Evolutionary conservation across 345 rosid species (phyloP).

Genomic region (Gossypium mustelinum): DNA sequence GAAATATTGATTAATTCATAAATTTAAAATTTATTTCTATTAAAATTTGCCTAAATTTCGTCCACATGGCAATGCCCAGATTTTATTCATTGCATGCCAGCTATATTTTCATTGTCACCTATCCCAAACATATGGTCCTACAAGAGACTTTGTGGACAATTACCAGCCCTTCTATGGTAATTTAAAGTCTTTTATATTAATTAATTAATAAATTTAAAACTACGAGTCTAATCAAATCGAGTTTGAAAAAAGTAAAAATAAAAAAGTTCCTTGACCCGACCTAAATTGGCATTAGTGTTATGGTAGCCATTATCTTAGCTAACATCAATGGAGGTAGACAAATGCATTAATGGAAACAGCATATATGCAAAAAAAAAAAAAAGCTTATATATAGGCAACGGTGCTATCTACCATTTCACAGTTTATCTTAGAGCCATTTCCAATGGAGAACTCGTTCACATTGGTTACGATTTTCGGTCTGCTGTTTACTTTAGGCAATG

Average conservation of each 20-base stretch:
- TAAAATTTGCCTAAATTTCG: neutral
- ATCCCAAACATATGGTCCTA: neutral
- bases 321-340: slow-evolving; percentile 19
- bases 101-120: neutral
- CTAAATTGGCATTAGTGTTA: neutral
- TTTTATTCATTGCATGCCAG: neutral
- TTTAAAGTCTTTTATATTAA: too few relatives aligned
- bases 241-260: neutral
- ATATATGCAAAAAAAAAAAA: neutral
- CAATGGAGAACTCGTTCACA: slow-evolving; percentile 15
- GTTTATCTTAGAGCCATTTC: slow-evolving; percentile 8
- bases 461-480: slow-evolving; percentile 17
- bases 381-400: slow-evolving; percentile 17
- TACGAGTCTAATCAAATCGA: neutral
- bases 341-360: slow-evolving; percentile 26
- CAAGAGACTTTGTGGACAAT: too few relatives aligned
- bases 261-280: neutral
- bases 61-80: neutral
- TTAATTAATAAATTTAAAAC: neutral
- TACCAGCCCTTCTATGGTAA: too few relatives aligned
- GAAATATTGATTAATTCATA: neutral
- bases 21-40: too few relatives aligned
- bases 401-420: slow-evolving; percentile 4
- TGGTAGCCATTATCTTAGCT: slow-evolving; percentile 17
- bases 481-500: slow-evolving; percentile 19